These are phyloP conservation scores for Tricholoma matsutake DNA, from an alignment of 768 basidiomycete genomes.

Conservation along the genomic window DNA sequence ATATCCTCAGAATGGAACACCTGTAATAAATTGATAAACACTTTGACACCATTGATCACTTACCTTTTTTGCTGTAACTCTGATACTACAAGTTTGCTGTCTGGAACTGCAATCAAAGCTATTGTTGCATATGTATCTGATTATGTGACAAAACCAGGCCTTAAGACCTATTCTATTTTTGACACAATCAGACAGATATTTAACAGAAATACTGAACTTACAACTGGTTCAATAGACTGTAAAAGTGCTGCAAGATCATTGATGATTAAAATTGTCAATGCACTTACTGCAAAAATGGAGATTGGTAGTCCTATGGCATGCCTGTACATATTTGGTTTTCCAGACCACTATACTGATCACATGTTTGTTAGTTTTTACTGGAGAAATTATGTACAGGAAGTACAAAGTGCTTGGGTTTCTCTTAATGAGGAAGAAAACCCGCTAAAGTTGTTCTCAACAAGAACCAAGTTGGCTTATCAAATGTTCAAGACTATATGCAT, in stretches of 20 bases:
- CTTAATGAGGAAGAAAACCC: background rate
- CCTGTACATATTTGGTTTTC: constrained; percentile 1
- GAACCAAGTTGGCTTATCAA: constrained; percentile 16
- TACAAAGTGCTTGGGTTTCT: background rate
- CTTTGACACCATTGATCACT: background rate
- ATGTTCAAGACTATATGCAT: constrained; percentile 21
- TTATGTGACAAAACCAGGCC: constrained; percentile 38
- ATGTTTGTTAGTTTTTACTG: too few species aligned
- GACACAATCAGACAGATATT: constrained; percentile 25
- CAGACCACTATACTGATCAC: background rate
- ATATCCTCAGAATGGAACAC: constrained; percentile 21
- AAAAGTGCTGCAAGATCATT: background rate
- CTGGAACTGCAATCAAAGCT: too few species aligned
- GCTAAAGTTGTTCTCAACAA: constrained; percentile 8
- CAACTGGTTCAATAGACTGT: constrained; percentile 9
- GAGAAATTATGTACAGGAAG: background rate
- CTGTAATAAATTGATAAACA: constrained; percentile 9
- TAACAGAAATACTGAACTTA: constrained; percentile 20
- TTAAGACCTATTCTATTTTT: constrained; percentile 39
- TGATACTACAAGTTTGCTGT: too few species aligned
- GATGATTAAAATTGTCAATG: background rate
- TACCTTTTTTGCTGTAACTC: background rate
- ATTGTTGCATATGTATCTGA: too few species aligned
- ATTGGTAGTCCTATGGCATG: constrained; percentile 10
- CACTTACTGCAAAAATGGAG: too few species aligned